Evolutionary conservation across 768 basidiomycete genomes (phyloP).

Genomic region (Leccinum broughii): DNA sequence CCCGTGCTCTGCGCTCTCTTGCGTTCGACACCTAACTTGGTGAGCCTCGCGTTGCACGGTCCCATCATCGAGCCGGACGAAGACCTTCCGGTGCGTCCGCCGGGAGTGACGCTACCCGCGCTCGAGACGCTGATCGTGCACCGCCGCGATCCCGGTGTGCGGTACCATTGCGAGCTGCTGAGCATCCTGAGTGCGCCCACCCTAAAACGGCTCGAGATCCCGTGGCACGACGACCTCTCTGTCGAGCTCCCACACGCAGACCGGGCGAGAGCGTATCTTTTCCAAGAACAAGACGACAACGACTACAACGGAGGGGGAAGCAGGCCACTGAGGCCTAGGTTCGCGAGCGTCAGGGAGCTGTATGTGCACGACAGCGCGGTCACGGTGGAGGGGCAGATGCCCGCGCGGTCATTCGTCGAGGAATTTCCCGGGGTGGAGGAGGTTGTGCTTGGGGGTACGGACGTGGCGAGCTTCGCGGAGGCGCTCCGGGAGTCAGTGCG

Average conservation of each 20-base stretch:
- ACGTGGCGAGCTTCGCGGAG: constrained; percentile 14
- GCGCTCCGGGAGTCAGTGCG: constrained; percentile 14
- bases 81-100: constrained; percentile 7
- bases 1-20: constrained; percentile 15
- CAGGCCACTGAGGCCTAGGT: constrained; percentile 4
- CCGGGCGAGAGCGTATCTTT: constrained; percentile 11
- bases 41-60: constrained; percentile 13
- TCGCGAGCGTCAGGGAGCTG: constrained; percentile 12
- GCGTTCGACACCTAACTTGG: constrained; percentile 9
- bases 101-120: constrained; percentile 4
- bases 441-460: constrained; percentile 15
- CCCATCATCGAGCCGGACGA: constrained; percentile 17
- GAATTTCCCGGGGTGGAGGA: constrained; percentile 20
- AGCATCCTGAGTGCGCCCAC: constrained; percentile 10
- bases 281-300: not conserved
- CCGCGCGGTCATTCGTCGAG: constrained; percentile 16
- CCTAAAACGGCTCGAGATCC: constrained; percentile 18
- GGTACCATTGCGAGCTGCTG: constrained; percentile 18
- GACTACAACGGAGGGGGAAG: not conserved
- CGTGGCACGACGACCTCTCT: constrained; percentile 19
- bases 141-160: constrained; percentile 13
- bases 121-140: constrained; percentile 19
- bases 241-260: constrained; percentile 7
- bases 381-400: constrained; percentile 7
- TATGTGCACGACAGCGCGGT: constrained; percentile 14